phyloP scores from a whole-genome alignment of 2,329 filamentous ascomycete species.

The Pyrenochaeta sp. region DNA sequence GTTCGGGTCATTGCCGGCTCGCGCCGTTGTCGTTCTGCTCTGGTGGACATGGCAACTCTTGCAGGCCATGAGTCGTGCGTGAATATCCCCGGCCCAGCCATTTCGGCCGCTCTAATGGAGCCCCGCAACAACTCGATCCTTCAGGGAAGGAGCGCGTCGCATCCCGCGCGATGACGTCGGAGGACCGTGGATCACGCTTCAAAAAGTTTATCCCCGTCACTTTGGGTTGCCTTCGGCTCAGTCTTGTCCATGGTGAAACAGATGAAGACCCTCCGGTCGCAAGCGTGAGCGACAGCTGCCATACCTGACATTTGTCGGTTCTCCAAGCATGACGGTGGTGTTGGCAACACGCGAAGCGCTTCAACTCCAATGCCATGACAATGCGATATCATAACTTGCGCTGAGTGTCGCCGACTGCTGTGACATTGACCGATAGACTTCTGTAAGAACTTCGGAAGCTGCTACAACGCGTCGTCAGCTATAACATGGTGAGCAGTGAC shows the following conservation, averaged over 20 bases:
- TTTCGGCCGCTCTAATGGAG: conserved; percentile 6
- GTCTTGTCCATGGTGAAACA: neutral
- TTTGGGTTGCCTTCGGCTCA: neutral
- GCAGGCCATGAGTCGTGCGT: neutral
- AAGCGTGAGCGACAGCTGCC: neutral
- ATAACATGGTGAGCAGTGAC: neutral
- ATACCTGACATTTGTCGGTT: neutral
- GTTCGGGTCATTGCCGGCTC: neutral
- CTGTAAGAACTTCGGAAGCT: neutral
- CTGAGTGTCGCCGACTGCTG: neutral
- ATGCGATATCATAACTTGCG: neutral
- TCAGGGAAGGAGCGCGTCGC: conserved; percentile 7
- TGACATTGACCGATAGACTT: neutral
- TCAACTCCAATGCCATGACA: neutral
- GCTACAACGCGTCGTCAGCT: neutral
- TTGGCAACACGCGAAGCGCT: neutral
- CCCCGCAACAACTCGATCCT: conserved; percentile 14
- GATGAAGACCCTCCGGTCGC: neutral
- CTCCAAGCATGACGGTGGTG: neutral
- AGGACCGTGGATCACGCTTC: neutral
- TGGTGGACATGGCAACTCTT: neutral
- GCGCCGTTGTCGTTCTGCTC: neutral
- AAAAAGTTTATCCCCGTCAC: neutral
- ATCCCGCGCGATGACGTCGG: conserved; percentile 15
- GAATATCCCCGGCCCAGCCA: conserved; percentile 2